Conservation (phyloP, 441 rosid genomes). For the Erodium moschatum region DNA sequence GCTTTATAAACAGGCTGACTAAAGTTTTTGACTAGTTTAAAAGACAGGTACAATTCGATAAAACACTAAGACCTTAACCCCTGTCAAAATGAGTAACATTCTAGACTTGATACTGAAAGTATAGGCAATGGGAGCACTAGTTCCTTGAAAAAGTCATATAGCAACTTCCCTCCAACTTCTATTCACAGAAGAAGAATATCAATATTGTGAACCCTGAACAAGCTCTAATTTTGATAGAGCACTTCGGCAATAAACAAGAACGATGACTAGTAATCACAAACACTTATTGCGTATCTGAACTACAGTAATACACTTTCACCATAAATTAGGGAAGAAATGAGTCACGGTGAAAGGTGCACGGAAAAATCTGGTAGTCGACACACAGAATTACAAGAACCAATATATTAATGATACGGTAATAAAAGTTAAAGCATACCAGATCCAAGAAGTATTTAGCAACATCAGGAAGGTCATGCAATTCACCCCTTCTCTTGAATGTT, state of each 20-base stretch:
- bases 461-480: conserved; percentile 95
- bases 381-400: background rate
- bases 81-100: no score
- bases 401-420: background rate
- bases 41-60: no score
- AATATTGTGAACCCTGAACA: background rate
- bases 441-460: conserved; percentile 85
- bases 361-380: background rate
- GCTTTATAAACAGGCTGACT: no score
- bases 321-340: background rate
- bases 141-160: no score
- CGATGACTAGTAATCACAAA: background rate
- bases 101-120: no score
- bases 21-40: no score
- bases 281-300: background rate
- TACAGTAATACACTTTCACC: background rate
- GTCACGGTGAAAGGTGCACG: background rate
- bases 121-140: no score
- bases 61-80: no score
- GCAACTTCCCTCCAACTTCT: background rate
- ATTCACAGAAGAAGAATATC: background rate
- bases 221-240: background rate
- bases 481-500: conserved; percentile 69
- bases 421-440: conserved; percentile 41
- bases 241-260: background rate